Percentiles rank a stretch among this genome's conserved stretches.
Evolutionary conservation across 345 rosid genomes (phyloP).

Genomic region (Arabis alpina): DNA sequence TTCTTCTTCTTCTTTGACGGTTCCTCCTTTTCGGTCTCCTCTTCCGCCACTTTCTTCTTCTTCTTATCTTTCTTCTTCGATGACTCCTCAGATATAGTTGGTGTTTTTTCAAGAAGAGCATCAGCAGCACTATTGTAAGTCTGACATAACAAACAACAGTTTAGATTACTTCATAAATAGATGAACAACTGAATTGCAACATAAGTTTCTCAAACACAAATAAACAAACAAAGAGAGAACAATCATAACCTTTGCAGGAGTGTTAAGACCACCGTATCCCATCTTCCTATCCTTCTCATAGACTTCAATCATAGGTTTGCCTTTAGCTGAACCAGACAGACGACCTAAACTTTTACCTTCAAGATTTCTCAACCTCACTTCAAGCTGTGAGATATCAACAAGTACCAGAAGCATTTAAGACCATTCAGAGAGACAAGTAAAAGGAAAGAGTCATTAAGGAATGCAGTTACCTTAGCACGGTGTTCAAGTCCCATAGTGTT

Average conservation of each 20-base stretch:
- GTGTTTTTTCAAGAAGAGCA: constrained; percentile 57
- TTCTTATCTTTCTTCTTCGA: constrained; percentile 49
- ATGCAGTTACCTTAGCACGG: constrained; percentile 63
- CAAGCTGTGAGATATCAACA: constrained; percentile 58
- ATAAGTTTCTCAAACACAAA: neutral
- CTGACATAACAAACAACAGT: constrained; percentile 44
- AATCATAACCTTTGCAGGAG: constrained; percentile 74
- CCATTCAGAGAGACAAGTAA: neutral
- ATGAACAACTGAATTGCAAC: neutral
- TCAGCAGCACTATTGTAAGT: constrained; percentile 80
- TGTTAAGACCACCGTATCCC: constrained; percentile 68
- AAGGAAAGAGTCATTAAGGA: neutral
- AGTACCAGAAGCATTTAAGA: neutral
- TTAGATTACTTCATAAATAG: constrained; percentile 3
- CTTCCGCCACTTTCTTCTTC: constrained; percentile 44
- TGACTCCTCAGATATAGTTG: constrained; percentile 39
- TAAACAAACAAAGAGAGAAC: neutral
- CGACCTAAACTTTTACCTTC: constrained; percentile 80
- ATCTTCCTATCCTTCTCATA: constrained; percentile 82
- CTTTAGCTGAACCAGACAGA: constrained; percentile 83
- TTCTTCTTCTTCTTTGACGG: constrained; percentile 70
- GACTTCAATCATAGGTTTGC: constrained; percentile 88
- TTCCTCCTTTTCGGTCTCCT: constrained; percentile 47
- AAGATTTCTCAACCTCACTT: constrained; percentile 72
- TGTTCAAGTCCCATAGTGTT: constrained; percentile 69